Base-by-base conservation (phyloP, 805 yeast species). In the Yarrowia phangngaensis region DNA sequence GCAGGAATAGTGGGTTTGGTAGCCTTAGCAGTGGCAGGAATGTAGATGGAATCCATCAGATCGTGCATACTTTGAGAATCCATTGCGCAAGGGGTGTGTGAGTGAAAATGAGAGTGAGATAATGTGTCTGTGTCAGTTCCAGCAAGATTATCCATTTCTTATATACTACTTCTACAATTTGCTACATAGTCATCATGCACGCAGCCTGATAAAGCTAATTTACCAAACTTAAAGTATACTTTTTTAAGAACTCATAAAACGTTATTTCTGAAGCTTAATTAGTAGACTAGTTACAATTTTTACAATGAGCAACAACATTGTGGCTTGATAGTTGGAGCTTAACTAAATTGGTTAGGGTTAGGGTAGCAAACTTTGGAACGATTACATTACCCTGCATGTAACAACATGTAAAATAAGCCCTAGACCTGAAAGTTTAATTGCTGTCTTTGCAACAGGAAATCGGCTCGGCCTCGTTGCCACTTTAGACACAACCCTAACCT, bases 41-140 rank as follows among this genome's bases (percentile, higher is more conserved):
- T 48, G 50, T 48, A 48, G 31, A 48, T 31, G 28, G 48, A 41
- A 28, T 41, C 48, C 48, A 29, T 41, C 35, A 41, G 29, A 24
- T 41, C 24, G 28, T 32, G 33, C 30, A 41, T 29, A 35, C 48
- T 41, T 20, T 41, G 48, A 41, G 48, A 41, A 29, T 41, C 48
- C 48, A 41, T 41, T 29, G 8, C 23, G 26, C 3, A 15, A 17
- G 6, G 36, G n/a, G 22, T 20, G 35, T 0, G 34, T 9, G 32
- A 12, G 19, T 15, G 28, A 14, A 9, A 4, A 22, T 4, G 29
- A 8, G 30, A 11, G n/a, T 17, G 28, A 14, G 7, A 22, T n/a
- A n/a, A n/a, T n/a, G n/a, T n/a, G n/a, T n/a, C n/a, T n/a, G 24
- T 27, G 32, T 24, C 12, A 23, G 30, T 3, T 24, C 13, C n/a